Evolutionary conservation across 1,284 basidiomycete species (phyloP).

Genomic region (Ustilago hordei): DNA sequence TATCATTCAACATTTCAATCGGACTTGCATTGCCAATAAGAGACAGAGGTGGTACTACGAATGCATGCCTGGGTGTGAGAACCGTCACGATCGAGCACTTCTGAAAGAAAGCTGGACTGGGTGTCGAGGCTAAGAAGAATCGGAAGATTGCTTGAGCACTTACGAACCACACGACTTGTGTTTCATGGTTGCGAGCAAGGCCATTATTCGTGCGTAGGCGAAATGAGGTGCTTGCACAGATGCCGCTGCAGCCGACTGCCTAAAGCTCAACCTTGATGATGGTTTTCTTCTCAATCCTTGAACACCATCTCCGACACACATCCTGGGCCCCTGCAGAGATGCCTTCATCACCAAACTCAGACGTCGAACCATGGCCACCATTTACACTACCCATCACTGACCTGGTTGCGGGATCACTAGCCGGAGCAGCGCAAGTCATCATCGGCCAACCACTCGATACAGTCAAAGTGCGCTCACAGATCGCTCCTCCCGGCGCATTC

Average conservation of each 20-base stretch:
- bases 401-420: slow-evolving; percentile 51
- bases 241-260: slow-evolving; percentile 4
- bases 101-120: background rate
- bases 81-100: no score
- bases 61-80: background rate
- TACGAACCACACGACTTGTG: background rate
- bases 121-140: background rate
- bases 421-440: slow-evolving; percentile 58
- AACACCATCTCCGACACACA: no score
- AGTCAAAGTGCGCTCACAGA: slow-evolving; percentile 55
- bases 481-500: slow-evolving; percentile 44
- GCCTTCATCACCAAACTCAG: background rate
- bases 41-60: background rate
- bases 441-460: slow-evolving; percentile 61
- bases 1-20: slow-evolving; percentile 3
- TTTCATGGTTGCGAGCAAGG: background rate
- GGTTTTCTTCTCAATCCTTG: background rate
- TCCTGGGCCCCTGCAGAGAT: background rate
- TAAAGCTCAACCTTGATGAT: background rate
- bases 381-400: slow-evolving; percentile 52
- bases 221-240: slow-evolving; percentile 20
- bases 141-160: background rate
- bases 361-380: slow-evolving; percentile 46
- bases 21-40: background rate
- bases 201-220: background rate